Evolutionary conservation across 495 filamentous ascomycete genomes (phyloP).

Genomic region (Xylaria acuta): DNA sequence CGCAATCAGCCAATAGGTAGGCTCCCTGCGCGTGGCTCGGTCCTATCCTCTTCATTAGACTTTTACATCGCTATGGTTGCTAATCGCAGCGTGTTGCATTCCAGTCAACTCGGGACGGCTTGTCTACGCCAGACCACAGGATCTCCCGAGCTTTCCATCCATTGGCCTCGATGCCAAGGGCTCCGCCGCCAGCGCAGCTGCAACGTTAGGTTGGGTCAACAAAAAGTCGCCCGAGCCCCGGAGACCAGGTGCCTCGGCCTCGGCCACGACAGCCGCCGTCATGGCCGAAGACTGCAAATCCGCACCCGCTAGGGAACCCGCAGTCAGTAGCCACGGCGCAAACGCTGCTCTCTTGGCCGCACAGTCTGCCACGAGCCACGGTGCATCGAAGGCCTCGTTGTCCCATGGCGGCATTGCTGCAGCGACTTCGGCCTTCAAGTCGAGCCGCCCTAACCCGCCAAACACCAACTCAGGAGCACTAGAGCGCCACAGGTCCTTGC

Average conservation of each 20-base stretch:
- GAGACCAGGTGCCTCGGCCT: slow-evolving; percentile 61
- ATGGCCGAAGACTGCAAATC: slow-evolving; percentile 71
- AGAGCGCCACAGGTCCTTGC: slow-evolving; percentile 63
- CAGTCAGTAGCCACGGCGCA: slow-evolving; percentile 65
- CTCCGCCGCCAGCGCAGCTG: slow-evolving; percentile 75
- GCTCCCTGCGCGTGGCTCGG: not conserved
- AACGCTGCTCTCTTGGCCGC: slow-evolving; percentile 77
- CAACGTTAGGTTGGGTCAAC: slow-evolving; percentile 73
- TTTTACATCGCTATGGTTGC: slow-evolving; percentile 10
- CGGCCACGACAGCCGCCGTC: slow-evolving; percentile 71
- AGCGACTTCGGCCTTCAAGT: slow-evolving; percentile 61
- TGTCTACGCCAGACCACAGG: slow-evolving; percentile 70
- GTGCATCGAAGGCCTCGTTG: slow-evolving; percentile 41
- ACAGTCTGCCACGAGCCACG: slow-evolving; percentile 63
- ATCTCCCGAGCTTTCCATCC: slow-evolving; percentile 71
- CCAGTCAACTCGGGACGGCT: slow-evolving; percentile 59
- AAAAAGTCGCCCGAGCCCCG: slow-evolving; percentile 65
- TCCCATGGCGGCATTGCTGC: slow-evolving; percentile 63
- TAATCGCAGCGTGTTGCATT: slow-evolving; percentile 27
- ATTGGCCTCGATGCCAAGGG: slow-evolving; percentile 66
- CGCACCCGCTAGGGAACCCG: slow-evolving; percentile 59
- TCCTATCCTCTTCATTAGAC: not conserved
- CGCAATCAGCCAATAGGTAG: slow-evolving; percentile 21
- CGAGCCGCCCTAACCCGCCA: slow-evolving; percentile 29
- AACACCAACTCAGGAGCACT: slow-evolving; percentile 26